Percentiles rank a stretch among this genome's conserved stretches.
Conservation (phyloP, 2,329 filamentous ascomycete genomes). For the Thielaviopsis punctulata region DNA sequence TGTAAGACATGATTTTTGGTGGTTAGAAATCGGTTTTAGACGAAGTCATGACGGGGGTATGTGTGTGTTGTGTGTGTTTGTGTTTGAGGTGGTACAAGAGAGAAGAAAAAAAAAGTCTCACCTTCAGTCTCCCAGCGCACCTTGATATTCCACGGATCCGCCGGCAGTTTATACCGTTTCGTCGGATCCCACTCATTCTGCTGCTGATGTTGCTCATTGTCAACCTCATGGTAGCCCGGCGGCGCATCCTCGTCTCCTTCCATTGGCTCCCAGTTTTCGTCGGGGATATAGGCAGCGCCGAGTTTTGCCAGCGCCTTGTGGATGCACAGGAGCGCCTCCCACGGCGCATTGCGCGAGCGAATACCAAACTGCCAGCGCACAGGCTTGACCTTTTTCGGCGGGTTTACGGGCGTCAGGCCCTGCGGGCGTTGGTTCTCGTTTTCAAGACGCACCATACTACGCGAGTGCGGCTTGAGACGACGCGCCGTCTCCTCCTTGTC, state of each 20-base stretch:
- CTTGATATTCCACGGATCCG: slow-evolving; percentile 87
- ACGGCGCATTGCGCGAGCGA: slow-evolving; percentile 78
- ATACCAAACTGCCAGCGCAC: slow-evolving; percentile 98
- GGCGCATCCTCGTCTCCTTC: slow-evolving; percentile 25
- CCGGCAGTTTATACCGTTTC: slow-evolving; percentile 65
- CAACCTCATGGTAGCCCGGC: slow-evolving; percentile 25
- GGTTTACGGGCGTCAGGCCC: slow-evolving; percentile 43
- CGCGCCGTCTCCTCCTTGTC: slow-evolving; percentile 70
- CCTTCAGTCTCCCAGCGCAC: slow-evolving; percentile 77
- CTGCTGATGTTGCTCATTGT: slow-evolving; percentile 23
- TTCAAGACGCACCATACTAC: slow-evolving; percentile 51
- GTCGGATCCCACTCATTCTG: slow-evolving; percentile 29
- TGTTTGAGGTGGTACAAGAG: no score
- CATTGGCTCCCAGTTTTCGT: slow-evolving; percentile 38
- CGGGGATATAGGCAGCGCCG: slow-evolving; percentile 70
- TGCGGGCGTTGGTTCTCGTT: slow-evolving; percentile 39
- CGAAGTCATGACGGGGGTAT: not conserved
- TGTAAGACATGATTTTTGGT: not conserved
- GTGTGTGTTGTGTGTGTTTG: not conserved
- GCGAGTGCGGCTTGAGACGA: slow-evolving; percentile 70
- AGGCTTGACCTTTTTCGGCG: slow-evolving; percentile 55
- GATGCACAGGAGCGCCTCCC: slow-evolving; percentile 86
- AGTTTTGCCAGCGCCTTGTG: slow-evolving; percentile 82
- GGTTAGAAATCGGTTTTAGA: not conserved
- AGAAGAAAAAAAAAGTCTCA: slow-evolving; percentile 23